A percentile compares a stretch with the other conserved stretches of the same genome.
These are phyloP conservation scores for Phaeophleospora eucalypticola DNA, from an alignment of 2,329 filamentous ascomycete species.

Conservation along the genomic window DNA sequence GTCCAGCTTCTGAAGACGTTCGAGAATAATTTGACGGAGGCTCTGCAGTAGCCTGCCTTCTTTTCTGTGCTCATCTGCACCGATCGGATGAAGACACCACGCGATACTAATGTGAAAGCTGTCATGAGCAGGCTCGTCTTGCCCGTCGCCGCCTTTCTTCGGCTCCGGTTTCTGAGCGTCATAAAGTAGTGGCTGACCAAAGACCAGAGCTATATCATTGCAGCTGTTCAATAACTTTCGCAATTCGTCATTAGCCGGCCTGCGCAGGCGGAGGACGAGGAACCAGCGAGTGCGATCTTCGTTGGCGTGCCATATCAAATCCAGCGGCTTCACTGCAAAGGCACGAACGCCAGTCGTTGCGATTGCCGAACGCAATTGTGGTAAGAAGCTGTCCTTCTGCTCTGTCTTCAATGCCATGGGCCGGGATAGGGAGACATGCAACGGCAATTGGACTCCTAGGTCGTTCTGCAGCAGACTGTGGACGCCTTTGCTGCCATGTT, in stretches of 20 bases:
- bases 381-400: constrained; percentile 66
- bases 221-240: constrained; percentile 58
- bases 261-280: constrained; percentile 64
- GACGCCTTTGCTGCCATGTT: constrained; percentile 35
- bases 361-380: constrained; percentile 48
- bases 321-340: constrained; percentile 43
- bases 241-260: constrained; percentile 34
- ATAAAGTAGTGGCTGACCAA: constrained; percentile 71
- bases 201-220: constrained; percentile 59
- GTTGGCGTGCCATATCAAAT: constrained; percentile 63
- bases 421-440: constrained; percentile 88
- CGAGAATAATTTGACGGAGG: no score
- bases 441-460: constrained; percentile 69
- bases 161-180: constrained; percentile 26
- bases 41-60: no score
- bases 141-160: constrained; percentile 1
- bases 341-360: constrained; percentile 40
- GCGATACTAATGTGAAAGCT: constrained; percentile 83
- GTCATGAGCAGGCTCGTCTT: constrained; percentile 3
- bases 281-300: constrained; percentile 71
- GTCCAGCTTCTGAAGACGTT: constrained; percentile 5
- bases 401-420: constrained; percentile 70
- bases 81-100: constrained; percentile 64
- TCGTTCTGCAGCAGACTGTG: constrained; percentile 72
- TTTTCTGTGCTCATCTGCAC: constrained; percentile 44